Percentiles rank a stretch among this genome's conserved stretches.
Conservation (phyloP, 495 filamentous ascomycete species). For the Neurospora africana region DNA sequence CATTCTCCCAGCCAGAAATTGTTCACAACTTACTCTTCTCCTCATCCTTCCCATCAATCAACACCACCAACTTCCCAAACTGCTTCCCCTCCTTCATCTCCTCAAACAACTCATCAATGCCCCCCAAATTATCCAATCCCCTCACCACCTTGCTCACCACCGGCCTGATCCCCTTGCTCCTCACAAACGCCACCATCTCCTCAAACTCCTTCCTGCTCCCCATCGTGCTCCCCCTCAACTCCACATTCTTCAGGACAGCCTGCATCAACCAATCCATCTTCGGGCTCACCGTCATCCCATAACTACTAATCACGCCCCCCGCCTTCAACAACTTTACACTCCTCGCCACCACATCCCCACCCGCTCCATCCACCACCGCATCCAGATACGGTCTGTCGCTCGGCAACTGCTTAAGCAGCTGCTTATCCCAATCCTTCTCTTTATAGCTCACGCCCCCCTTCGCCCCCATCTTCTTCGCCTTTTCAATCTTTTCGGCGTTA, state of each 20-base stretch:
- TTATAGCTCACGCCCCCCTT: constrained; percentile 60
- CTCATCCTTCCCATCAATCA: constrained; percentile 20
- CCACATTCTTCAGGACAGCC: constrained; percentile 66
- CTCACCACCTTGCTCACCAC: constrained; percentile 52
- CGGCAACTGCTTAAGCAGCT: constrained; percentile 47
- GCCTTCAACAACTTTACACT: constrained; percentile 45
- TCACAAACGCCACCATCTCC: constrained; percentile 68
- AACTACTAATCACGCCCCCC: constrained; percentile 58
- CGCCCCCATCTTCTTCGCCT: constrained; percentile 54
- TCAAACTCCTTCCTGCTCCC: constrained; percentile 63
- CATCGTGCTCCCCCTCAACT: constrained; percentile 64
- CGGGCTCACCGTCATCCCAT: constrained; percentile 70
- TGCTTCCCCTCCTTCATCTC: constrained; percentile 67
- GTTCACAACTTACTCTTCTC: background rate
- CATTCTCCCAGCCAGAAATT: background rate
- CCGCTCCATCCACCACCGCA: constrained; percentile 65
- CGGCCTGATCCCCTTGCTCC: constrained; percentile 49
- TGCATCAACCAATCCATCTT: constrained; percentile 62
- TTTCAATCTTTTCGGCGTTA: constrained; percentile 52
- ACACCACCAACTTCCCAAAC: constrained; percentile 67
- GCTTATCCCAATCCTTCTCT: constrained; percentile 56
- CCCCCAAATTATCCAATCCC: constrained; percentile 54
- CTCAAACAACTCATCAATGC: constrained; percentile 58
- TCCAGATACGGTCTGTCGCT: constrained; percentile 50
- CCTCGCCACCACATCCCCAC: constrained; percentile 57